A percentile compares a stretch with the other conserved stretches of the same genome.
Evolutionary conservation across 164 flowering plant species (phyloP).

Genomic region (Tinospora cordifolia): DNA sequence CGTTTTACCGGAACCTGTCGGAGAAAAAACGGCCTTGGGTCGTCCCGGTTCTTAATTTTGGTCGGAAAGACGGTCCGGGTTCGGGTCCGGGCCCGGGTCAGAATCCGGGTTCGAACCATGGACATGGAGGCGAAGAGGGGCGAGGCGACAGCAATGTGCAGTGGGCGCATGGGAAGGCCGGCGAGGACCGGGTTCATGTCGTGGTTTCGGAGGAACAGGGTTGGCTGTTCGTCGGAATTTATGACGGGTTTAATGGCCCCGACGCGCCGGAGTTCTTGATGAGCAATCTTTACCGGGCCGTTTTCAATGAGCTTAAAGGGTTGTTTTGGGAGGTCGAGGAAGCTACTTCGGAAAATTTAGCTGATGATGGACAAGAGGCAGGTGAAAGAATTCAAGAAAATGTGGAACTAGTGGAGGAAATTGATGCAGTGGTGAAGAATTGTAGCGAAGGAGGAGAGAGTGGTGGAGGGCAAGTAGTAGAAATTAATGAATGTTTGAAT

Average conservation of each 20-base stretch:
- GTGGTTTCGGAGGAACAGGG: slow-evolving; percentile 95
- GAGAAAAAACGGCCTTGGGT: slow-evolving; percentile 91
- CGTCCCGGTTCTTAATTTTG: slow-evolving; percentile 72
- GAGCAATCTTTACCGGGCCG: slow-evolving; percentile 86
- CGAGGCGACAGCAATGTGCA: slow-evolving; percentile 51
- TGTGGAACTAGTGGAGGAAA: slow-evolving; percentile 1
- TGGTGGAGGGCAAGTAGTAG: slow-evolving; percentile 8
- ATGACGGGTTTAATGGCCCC: slow-evolving; percentile 98
- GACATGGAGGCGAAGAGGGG: slow-evolving; percentile 9
- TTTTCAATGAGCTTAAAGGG: slow-evolving; percentile 75
- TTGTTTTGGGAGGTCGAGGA: slow-evolving; percentile 75
- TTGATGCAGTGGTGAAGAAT: not conserved
- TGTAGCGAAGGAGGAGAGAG: not conserved
- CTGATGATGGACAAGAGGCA: slow-evolving; percentile 2
- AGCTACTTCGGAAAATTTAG: not conserved
- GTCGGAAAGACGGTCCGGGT: slow-evolving; percentile 31
- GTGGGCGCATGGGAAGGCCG: slow-evolving; percentile 99
- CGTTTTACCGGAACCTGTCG: slow-evolving; percentile 48
- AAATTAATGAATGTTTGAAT: slow-evolving; percentile 10
- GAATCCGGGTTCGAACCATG: not conserved
- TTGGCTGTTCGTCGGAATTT: slow-evolving; percentile 95
- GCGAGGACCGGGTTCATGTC: slow-evolving; percentile 98
- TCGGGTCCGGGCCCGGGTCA: not conserved
- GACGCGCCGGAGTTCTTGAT: slow-evolving; percentile 97
- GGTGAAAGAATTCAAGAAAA: slow-evolving; percentile 8